Base-by-base conservation (phyloP, 495 filamentous ascomycete genomes). In the Neurospora terricola region DNA sequence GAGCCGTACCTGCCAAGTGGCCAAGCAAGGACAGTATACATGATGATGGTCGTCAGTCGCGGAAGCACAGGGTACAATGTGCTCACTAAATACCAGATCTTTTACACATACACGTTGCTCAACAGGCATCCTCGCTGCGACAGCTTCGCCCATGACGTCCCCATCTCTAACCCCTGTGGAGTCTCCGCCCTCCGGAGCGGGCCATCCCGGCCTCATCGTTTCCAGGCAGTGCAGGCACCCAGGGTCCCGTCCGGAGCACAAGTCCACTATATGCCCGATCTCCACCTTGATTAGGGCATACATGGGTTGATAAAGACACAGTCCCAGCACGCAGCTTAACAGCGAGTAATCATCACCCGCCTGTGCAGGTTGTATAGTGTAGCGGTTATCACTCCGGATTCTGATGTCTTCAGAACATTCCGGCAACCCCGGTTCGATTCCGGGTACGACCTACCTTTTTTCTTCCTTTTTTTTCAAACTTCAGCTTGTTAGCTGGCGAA, bases 351-450 rank as follows among this genome's bases (percentile, higher is more conserved):
- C 54, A 34, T 18, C 14, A 66, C 11, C 27, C 12, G 27, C 14
- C 14, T 66, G 27, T 34, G 27, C 34, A 34, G 54, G 54, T 62
- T 62, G 54, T 62, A 62, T 62, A 62, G 54, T 62, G 54, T 62
- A 62, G 54, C 54, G 54, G 54, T 62, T 62, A 62, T 62, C 54
- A 62, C 54, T 62, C 54, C 54, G 54, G 54, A 62, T 62, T 62
- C 54, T 62, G 54, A 62, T 62, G 54, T 62, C 23, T 62, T 62
- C 54, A 62, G 45, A 54, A 23, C 45, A 38, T 77, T 78, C 75
- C 72, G 77, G 77, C 30, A 73, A 79, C 78, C 78, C 78, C 76
- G 76, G 76, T 79, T 79, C 76, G 78, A 79, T 76, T 78, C 78
- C 76, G 78, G 78, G 78, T 78, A 79, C 75, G 78, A 78, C 78